A percentile compares a stretch with the other conserved stretches of the same genome.
phyloP scores from a whole-genome alignment of 2,329 filamentous ascomycete genomes.

The Bipolaris sorokiniana region DNA sequence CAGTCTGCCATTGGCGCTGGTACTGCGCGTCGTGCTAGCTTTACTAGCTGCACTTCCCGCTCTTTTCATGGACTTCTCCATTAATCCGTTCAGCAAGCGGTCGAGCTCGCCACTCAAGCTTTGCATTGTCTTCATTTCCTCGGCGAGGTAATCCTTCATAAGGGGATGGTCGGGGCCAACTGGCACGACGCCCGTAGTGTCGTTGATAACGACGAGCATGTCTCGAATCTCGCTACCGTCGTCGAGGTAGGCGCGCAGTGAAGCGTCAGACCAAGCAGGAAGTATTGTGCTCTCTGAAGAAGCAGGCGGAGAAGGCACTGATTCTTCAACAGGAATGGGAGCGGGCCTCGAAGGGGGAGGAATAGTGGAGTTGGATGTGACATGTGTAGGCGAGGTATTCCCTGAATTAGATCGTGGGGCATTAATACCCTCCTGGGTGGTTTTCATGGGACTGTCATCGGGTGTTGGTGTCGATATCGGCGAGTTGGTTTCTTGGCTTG shows the following conservation, averaged over 20 bases:
- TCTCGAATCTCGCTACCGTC: constrained; percentile 88
- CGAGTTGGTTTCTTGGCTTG: constrained; percentile 65
- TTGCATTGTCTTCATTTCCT: constrained; percentile 83
- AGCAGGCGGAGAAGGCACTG: constrained; percentile 33
- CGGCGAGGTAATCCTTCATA: constrained; percentile 78
- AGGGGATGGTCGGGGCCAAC: constrained; percentile 85
- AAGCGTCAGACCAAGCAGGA: constrained; percentile 83
- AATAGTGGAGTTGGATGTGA: constrained; percentile 24
- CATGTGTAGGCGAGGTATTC: constrained; percentile 32
- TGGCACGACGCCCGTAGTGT: constrained; percentile 82
- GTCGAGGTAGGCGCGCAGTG: constrained; percentile 87
- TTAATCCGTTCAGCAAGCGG: constrained; percentile 81
- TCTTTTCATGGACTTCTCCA: constrained; percentile 56
- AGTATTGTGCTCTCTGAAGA: constrained; percentile 58
- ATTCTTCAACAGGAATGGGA: constrained; percentile 36
- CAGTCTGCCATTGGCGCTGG: constrained; percentile 17
- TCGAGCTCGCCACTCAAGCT: constrained; percentile 92
- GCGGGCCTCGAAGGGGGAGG: constrained; percentile 48
- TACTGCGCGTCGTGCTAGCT: constrained; percentile 13
- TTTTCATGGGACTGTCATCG: constrained; percentile 41
- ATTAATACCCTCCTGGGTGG: constrained; percentile 33
- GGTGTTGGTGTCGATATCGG: constrained; percentile 46
- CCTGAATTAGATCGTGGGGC: constrained; percentile 25
- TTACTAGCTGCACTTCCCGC: constrained; percentile 20
- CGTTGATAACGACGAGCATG: constrained; percentile 87